Base-by-base conservation (phyloP, 2,329 filamentous ascomycete genomes). In the Aureobasidium namibiae region DNA sequence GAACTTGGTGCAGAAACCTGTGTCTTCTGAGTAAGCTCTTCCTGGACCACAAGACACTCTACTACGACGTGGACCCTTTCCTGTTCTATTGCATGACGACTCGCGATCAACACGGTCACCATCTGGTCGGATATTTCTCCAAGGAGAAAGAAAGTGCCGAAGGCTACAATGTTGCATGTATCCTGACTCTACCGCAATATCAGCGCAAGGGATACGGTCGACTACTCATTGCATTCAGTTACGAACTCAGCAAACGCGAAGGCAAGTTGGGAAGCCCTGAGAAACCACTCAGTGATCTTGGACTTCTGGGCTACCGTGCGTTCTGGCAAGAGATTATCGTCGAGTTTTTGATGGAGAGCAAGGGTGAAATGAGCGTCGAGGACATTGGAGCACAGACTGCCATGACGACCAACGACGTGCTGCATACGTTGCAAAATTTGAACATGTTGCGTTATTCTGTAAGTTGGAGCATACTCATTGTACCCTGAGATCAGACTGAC, bases 51-150 rank as follows among this genome's bases (percentile, higher is more conserved):
- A 99, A 99, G 74, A 97, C 94, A 5, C 84, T 99, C 8, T 99
- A 96, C 78, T 99, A 99, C 76, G 94, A 99, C 67, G 94, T 99
- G n/a, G 94, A 99, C 64, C 94, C 94, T 0, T 99, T 99, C 70
- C 76, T 99, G 36, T 99, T 99, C 77, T 99, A 99, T 74, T 92
- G 96, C 72, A 96, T 99, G 92, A 90, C 90, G 26, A 87, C 86
- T 41, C 85, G 89, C 65, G 89, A 92, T 64, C 90, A 95, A 52
- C 87, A 91, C 67, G 94, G 94, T 14, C 94, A 88, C 67, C 94
- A 97, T 69, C 82, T 99, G 52, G 89, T 99, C n/a, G 94, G 94
- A n/a, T 99, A 96, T 71, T 99, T 99, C 73, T 95, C 89, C 59
- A 99, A 99, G 72, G 94, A 99, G 73, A 99, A 99, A 67, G 94